Evolutionary conservation across 2,329 filamentous ascomycete genomes (phyloP).

Genomic region (Sporothrix mexicana): DNA sequence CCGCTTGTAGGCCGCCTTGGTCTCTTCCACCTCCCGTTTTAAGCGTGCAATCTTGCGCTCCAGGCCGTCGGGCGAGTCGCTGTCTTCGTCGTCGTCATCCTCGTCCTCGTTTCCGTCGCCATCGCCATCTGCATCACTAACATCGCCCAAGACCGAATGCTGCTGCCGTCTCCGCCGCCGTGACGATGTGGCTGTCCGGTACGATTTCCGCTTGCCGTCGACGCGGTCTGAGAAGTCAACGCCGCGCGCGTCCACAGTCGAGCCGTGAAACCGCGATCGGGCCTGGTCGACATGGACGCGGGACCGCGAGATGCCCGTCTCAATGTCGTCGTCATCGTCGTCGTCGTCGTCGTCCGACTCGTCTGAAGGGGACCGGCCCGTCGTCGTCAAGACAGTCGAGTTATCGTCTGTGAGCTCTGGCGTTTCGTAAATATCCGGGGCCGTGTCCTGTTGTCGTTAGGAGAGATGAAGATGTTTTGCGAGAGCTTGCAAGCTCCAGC

Average conservation of each 20-base stretch:
- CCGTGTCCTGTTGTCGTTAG: slow-evolving; percentile 70
- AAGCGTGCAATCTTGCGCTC: slow-evolving; percentile 81
- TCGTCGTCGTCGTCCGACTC: slow-evolving; percentile 64
- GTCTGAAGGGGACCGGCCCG: slow-evolving; percentile 63
- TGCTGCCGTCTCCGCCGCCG: slow-evolving; percentile 59
- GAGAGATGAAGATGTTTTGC: neutral
- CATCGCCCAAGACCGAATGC: slow-evolving; percentile 68
- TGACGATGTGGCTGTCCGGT: slow-evolving; percentile 68
- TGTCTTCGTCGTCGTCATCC: slow-evolving; percentile 41
- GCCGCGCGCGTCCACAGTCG: slow-evolving; percentile 74
- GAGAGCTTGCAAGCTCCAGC: neutral
- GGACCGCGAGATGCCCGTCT: slow-evolving; percentile 73
- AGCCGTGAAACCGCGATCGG: slow-evolving; percentile 76
- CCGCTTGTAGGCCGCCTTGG: slow-evolving; percentile 67
- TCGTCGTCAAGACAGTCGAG: slow-evolving; percentile 74
- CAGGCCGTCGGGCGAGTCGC: slow-evolving; percentile 47
- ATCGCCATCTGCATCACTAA: slow-evolving; percentile 72
- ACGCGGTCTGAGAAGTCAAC: slow-evolving; percentile 92
- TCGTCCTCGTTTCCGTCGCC: slow-evolving; percentile 24
- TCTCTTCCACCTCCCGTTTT: slow-evolving; percentile 79
- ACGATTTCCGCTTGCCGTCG: slow-evolving; percentile 80
- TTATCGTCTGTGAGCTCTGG: slow-evolving; percentile 89
- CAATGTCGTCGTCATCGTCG: slow-evolving; percentile 66
- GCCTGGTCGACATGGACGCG: slow-evolving; percentile 79
- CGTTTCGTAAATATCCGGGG: slow-evolving; percentile 95